A percentile compares a stretch with the other conserved stretches of the same genome.
Conservation (phyloP, 1,139 yeast species). For the Pichia sp. region DNA sequence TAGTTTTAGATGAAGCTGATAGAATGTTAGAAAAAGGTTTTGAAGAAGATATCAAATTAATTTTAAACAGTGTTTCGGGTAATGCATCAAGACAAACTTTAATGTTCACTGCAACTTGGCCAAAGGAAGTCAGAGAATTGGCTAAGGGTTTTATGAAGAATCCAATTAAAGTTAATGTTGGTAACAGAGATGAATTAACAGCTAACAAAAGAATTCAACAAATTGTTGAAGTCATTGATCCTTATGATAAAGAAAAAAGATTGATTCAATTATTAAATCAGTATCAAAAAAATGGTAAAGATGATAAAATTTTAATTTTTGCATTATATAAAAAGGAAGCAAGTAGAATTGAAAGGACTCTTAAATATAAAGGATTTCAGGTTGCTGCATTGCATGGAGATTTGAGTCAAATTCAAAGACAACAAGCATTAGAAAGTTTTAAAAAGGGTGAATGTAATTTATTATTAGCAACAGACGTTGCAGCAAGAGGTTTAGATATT, state of each 20-base stretch:
- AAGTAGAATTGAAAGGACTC: constrained; percentile 72
- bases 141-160: constrained; percentile 76
- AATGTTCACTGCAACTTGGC: constrained; percentile 90
- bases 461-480: constrained; percentile 94
- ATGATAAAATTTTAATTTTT: constrained; percentile 82
- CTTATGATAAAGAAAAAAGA: constrained; percentile 71
- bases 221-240: constrained; percentile 87
- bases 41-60: constrained; percentile 88
- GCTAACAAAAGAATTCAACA: constrained; percentile 94
- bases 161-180: constrained; percentile 87
- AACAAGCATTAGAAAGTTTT: constrained; percentile 78
- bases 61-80: constrained; percentile 51
- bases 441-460: constrained; percentile 73
- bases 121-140: constrained; percentile 85
- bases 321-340: constrained; percentile 98
- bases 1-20: constrained; percentile 96
- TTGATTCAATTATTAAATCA: constrained; percentile 64
- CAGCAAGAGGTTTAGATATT: constrained; percentile 97
- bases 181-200: constrained; percentile 86
- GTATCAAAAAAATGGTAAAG: constrained; percentile 57
- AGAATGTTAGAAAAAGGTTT: constrained; percentile 97
- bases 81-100: constrained; percentile 60
- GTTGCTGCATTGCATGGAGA: constrained; percentile 98
- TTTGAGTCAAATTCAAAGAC: constrained; percentile 85
- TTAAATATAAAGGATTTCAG: constrained; percentile 64